Evolutionary conservation across 2,329 filamentous ascomycete species (phyloP).

Genomic region (Aspergillus sp.): DNA sequence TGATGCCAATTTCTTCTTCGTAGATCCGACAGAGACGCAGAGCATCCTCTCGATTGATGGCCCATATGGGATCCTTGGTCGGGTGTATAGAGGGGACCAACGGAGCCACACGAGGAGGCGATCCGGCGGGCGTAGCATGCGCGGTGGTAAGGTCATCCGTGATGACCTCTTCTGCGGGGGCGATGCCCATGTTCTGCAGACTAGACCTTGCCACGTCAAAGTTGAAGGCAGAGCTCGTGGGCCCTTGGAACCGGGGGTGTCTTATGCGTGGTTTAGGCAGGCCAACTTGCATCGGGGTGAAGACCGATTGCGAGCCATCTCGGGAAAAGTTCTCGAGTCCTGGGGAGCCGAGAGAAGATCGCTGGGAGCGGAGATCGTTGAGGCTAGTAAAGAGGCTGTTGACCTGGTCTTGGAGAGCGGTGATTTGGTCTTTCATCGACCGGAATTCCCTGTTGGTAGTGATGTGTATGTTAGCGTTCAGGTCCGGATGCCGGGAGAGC

Average conservation of each 20-base stretch:
- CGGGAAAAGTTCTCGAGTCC: conserved; percentile 36
- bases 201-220: conserved; percentile 85
- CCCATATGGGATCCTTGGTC: conserved; percentile 75
- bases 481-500: neutral
- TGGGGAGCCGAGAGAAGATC: conserved; percentile 33
- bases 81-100: conserved; percentile 41
- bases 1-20: conserved; percentile 86
- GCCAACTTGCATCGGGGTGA: conserved; percentile 38
- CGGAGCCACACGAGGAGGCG: conserved; percentile 37
- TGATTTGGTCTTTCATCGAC: conserved; percentile 72
- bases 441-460: conserved; percentile 65
- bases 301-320: conserved; percentile 40
- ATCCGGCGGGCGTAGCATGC: conserved; percentile 53
- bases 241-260: conserved; percentile 72
- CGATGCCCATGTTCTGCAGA: conserved; percentile 85
- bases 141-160: conserved; percentile 58
- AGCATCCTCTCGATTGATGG: conserved; percentile 75
- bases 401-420: conserved; percentile 78
- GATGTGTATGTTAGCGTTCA: neutral
- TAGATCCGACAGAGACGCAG: conserved; percentile 75
- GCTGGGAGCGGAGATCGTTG: conserved; percentile 60
- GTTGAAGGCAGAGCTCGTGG: conserved; percentile 81
- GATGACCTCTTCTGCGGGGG: conserved; percentile 57
- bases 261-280: conserved; percentile 52
- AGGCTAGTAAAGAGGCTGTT: conserved; percentile 72